phyloP scores from a whole-genome alignment of 78 protist genomes.

The Reticulomyxa filosa region DNA sequence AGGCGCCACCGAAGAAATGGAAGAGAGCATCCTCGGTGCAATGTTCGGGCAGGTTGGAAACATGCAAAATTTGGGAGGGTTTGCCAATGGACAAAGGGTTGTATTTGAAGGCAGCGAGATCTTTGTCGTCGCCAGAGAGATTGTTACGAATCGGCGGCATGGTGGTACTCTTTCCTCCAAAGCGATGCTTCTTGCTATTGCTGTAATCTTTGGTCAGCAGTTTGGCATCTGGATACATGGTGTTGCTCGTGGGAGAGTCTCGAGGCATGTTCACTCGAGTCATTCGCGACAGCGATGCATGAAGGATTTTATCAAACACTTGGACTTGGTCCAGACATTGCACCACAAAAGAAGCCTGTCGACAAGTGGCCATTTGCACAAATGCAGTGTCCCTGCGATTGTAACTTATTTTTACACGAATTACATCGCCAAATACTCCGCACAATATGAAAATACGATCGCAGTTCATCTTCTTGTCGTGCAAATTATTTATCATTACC shows the following conservation, averaged over 20 bases:
- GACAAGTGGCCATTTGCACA: conserved; percentile 26
- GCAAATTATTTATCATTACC: background rate
- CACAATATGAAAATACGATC: conserved; percentile 42
- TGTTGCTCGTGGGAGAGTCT: background rate
- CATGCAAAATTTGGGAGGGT: too few relatives aligned
- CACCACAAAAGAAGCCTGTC: conserved; percentile 27
- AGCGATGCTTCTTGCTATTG: background rate
- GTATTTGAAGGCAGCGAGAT: too few relatives aligned
- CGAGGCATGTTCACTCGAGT: background rate
- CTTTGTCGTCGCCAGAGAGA: too few relatives aligned
- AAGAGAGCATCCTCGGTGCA: too few relatives aligned
- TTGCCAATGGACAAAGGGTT: too few relatives aligned
- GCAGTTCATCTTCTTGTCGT: background rate
- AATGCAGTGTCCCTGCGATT: conserved; percentile 46
- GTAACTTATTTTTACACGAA: conserved; percentile 46
- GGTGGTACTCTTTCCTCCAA: too few relatives aligned
- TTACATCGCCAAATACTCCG: conserved; percentile 52
- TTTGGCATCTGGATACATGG: background rate
- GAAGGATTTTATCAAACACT: background rate
- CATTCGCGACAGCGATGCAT: background rate
- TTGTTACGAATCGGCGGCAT: too few relatives aligned
- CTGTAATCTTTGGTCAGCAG: conserved; percentile 1
- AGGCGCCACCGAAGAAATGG: too few relatives aligned
- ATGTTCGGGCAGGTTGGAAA: too few relatives aligned
- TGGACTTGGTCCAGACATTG: background rate